These are phyloP conservation scores for Aspergillus incahuasiensis DNA, from an alignment of 495 filamentous ascomycete genomes.

Conservation along the genomic window DNA sequence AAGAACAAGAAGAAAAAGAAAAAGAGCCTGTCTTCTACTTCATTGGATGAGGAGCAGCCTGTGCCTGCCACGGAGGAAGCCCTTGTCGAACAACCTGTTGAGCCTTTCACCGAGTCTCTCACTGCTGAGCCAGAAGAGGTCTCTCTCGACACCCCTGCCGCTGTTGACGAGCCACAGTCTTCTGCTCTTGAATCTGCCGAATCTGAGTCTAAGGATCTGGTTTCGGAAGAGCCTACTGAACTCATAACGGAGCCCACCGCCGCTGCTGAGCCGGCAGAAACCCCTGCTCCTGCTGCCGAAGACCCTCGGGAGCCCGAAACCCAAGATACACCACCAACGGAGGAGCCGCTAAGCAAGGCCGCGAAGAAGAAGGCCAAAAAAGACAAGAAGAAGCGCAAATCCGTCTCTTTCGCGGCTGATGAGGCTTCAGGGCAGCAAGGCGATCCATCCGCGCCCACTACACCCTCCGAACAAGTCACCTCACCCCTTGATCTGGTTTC, in stretches of 20 bases:
- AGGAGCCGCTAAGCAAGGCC: slow-evolving; percentile 14
- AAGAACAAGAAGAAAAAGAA: slow-evolving; percentile 38
- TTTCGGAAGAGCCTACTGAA: neutral
- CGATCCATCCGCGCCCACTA: neutral
- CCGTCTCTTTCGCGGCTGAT: slow-evolving; percentile 19
- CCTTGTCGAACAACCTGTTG: neutral
- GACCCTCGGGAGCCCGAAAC: neutral
- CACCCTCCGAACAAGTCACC: neutral
- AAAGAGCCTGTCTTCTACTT: slow-evolving; percentile 23
- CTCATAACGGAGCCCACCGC: neutral
- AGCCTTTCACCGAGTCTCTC: neutral
- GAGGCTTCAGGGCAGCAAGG: slow-evolving; percentile 10
- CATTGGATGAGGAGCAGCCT: slow-evolving; percentile 2
- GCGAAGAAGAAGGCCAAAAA: slow-evolving; percentile 47
- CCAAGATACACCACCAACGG: slow-evolving; percentile 1
- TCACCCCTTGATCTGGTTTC: neutral
- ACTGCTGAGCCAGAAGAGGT: slow-evolving; percentile 4
- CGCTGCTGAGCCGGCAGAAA: neutral
- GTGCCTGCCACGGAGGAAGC: neutral
- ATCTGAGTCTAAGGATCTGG: neutral
- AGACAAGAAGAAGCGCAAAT: slow-evolving; percentile 32
- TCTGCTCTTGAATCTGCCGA: slow-evolving; percentile 4
- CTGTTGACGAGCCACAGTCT: neutral
- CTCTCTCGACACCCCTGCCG: neutral
- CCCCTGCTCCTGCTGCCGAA: neutral